phyloP scores from a whole-genome alignment of 1,284 basidiomycete species.

The Trichosporon sp. region DNA sequence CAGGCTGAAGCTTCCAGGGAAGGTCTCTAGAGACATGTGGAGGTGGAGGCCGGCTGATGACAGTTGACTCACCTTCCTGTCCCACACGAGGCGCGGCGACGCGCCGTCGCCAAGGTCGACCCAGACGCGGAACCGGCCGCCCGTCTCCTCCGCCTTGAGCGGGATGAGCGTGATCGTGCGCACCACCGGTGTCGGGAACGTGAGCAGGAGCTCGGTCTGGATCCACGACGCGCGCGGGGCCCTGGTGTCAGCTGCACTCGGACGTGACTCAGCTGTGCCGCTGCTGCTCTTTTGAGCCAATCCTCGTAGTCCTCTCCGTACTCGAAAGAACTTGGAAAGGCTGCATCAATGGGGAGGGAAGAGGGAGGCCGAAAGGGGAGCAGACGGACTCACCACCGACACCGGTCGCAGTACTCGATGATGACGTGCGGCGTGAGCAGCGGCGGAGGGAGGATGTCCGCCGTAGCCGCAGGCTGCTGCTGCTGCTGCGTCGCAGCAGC shows the following conservation, averaged over 20 bases:
- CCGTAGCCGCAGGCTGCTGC: neutral
- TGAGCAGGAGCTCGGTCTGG: slow-evolving; percentile 80
- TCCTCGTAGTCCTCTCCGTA: too few relatives aligned
- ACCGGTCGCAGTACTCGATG: slow-evolving; percentile 82
- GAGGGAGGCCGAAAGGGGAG: neutral
- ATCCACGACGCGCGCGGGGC: slow-evolving; percentile 71
- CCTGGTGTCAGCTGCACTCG: slow-evolving; percentile 53
- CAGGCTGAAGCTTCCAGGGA: too few relatives aligned
- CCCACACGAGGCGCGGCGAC: slow-evolving; percentile 47
- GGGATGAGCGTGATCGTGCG: slow-evolving; percentile 67
- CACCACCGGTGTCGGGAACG: slow-evolving; percentile 72
- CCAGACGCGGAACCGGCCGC: slow-evolving; percentile 84
- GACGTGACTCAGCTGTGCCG: too few relatives aligned
- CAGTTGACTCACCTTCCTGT: slow-evolving; percentile 42
- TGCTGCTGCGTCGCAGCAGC: neutral
- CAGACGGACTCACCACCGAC: slow-evolving; percentile 54
- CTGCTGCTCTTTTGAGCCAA: too few relatives aligned
- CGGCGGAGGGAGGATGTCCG: slow-evolving; percentile 58
- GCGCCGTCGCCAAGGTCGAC: slow-evolving; percentile 52
- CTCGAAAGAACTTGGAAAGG: too few relatives aligned
- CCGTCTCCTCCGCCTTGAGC: slow-evolving; percentile 70
- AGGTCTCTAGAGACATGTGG: neutral
- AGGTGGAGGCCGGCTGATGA: neutral
- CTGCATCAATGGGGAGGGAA: slow-evolving; percentile 11
- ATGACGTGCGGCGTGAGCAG: slow-evolving; percentile 50